A percentile compares a stretch with the other conserved stretches of the same genome.
phyloP scores from a whole-genome alignment of 176 grass and related monocot genomes.

The Cenchrus americanus region DNA sequence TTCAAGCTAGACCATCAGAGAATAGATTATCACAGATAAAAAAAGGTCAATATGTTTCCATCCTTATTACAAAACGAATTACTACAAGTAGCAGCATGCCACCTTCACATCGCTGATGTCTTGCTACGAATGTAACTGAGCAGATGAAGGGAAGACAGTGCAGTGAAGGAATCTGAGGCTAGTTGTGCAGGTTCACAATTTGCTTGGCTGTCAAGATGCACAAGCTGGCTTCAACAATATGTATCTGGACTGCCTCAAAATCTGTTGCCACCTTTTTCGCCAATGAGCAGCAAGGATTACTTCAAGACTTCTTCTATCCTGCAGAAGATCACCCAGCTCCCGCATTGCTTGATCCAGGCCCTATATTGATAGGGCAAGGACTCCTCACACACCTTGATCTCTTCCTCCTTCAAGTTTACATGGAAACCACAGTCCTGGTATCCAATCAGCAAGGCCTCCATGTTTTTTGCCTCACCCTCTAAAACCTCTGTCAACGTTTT shows the following conservation, averaged over 20 bases:
- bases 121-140: slow-evolving; percentile 1
- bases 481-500: slow-evolving; percentile 46
- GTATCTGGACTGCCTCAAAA: slow-evolving; percentile 42
- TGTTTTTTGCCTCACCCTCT: slow-evolving; percentile 43
- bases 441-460: slow-evolving; percentile 56
- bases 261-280: slow-evolving; percentile 53
- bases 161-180: background rate
- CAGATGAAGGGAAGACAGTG: slow-evolving; percentile 29
- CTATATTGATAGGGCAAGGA: slow-evolving; percentile 48
- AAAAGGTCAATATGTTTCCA: background rate
- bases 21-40: background rate
- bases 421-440: slow-evolving; percentile 71
- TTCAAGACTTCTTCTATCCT: slow-evolving; percentile 38
- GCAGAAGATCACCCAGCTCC: slow-evolving; percentile 56
- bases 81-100: background rate
- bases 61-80: background rate
- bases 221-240: slow-evolving; percentile 59
- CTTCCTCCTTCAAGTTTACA: slow-evolving; percentile 60
- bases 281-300: slow-evolving; percentile 31
- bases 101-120: background rate
- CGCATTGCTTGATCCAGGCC: slow-evolving; percentile 50
- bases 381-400: slow-evolving; percentile 60
- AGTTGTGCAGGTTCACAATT: slow-evolving; percentile 15
- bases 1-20: background rate
- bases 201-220: slow-evolving; percentile 38